A percentile compares a stretch with the other conserved stretches of the same genome.
Conservation (phyloP, 805 yeast genomes). For the Metschnikowia anglica region DNA sequence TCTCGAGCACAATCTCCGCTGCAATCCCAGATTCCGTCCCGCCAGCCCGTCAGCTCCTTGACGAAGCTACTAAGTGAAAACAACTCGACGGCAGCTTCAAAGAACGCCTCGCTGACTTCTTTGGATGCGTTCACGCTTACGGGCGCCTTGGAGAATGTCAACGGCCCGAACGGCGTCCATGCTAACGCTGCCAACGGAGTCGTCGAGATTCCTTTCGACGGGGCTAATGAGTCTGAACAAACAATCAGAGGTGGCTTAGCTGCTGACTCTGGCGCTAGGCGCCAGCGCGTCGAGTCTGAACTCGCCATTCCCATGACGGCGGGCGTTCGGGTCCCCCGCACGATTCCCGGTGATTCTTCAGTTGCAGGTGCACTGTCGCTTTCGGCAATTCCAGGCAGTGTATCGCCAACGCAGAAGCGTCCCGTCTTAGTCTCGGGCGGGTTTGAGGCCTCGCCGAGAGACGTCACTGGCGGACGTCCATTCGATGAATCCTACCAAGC, state of each 20-base stretch:
- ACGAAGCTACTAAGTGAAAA: conserved; percentile 40
- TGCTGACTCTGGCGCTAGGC: background rate
- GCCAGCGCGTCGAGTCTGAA: background rate
- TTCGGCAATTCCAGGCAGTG: conserved; percentile 10
- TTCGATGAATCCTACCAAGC: conserved; percentile 10
- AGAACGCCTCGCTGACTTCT: conserved; percentile 9
- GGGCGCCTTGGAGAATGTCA: background rate
- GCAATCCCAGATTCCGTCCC: conserved; percentile 10
- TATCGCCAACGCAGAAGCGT: conserved; percentile 14
- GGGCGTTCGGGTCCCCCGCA: no score
- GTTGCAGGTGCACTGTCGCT: background rate
- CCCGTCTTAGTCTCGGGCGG: conserved; percentile 24
- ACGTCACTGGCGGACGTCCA: conserved; percentile 8
- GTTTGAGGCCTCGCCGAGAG: conserved; percentile 14
- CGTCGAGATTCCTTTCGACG: no score
- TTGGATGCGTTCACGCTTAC: conserved; percentile 7
- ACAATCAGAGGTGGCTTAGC: background rate
- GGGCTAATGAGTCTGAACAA: background rate
- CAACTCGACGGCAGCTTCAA: conserved; percentile 15
- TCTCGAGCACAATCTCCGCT: conserved; percentile 1
- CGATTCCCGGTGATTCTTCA: no score
- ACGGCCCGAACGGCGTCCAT: no score
- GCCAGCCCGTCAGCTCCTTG: conserved; percentile 35
- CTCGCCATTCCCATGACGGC: no score
- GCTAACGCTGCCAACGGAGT: no score